Evolutionary conservation across 2,329 filamentous ascomycete species (phyloP), one percentile per base, ranked within the genome.

Genomic region (Alternaria atra): DNA sequence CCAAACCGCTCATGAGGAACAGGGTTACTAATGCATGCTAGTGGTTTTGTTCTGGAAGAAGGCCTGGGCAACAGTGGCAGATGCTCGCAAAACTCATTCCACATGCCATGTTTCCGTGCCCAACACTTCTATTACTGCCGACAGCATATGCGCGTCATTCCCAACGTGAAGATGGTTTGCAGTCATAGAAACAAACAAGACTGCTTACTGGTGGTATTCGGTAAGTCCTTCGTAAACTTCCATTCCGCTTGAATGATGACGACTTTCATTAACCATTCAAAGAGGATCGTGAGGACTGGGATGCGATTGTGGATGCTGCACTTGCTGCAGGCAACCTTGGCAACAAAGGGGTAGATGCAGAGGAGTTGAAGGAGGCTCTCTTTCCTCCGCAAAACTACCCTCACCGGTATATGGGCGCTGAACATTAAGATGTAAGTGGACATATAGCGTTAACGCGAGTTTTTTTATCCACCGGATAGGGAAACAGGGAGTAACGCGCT

Each of bases 111-210:
- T 27, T 63, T 63, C 39, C 57, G 32, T 25, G 17, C 47, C 8
- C 39, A 42, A 5, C 61, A 63, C 29, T 60, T 57, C 20, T 53
- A 43, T 25, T 63, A 47, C 44, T 63, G 61, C 20, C 43, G 61
- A 9, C 9, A 32, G 6, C 57, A 63, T 46, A 52, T 58, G 35
- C 53, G 57, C 9, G 30, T 52, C 10, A 34, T 58, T 10, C 47
- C 55, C 32, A 23, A 20, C n/a, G 30, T 8, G 12, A 39, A 29
- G 37, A 40, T 13, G 15, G 25, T 40, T 10, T 58, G 47, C 32
- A 46, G 47, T 25, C 29, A 37, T 25, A 40, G 25, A 8, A 23
- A 25, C 9, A 46, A 30, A 13, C 15, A 25, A 4, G 34, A 47
- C 6, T 60, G 52, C 23, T 12, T 30, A 20, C 25, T 30, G 2